Evolutionary conservation across 192 early-diverging fungal genomes (phyloP).

Genomic region (Coemansia aciculifera): DNA sequence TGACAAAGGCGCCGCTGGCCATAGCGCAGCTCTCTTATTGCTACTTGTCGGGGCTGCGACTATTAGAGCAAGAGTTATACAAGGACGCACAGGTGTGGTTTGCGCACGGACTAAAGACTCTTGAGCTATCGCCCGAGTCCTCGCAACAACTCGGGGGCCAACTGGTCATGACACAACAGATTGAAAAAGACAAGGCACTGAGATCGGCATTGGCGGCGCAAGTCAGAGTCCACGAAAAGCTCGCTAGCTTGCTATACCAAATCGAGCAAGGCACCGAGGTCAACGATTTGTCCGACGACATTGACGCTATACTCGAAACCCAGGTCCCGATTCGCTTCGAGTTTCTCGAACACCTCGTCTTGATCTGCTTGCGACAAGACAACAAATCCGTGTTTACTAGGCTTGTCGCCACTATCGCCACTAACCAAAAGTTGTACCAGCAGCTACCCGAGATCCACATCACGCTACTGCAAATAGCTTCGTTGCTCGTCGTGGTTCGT

Average conservation of each 20-base stretch:
- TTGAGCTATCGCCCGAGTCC: constrained; percentile 1
- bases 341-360: constrained; percentile 34
- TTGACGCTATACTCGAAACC: constrained; percentile 21
- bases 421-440: constrained; percentile 40
- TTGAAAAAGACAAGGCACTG: constrained; percentile 37
- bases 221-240: constrained; percentile 19
- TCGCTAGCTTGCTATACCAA: constrained; percentile 21
- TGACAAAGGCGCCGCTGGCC: constrained; percentile 16
- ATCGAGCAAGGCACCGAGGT: constrained; percentile 11
- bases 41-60: constrained; percentile 44
- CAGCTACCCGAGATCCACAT: constrained; percentile 44
- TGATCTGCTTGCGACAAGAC: constrained; percentile 26
- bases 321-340: constrained; percentile 39
- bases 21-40: constrained; percentile 21
- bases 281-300: constrained; percentile 14
- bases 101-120: constrained; percentile 10
- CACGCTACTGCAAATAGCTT: constrained; percentile 34
- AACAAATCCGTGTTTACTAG: constrained; percentile 21
- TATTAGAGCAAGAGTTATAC: constrained; percentile 30
- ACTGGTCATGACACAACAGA: constrained; percentile 19
- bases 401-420: constrained; percentile 25
- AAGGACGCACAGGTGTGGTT: constrained; percentile 36
- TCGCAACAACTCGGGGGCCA: neutral
- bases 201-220: constrained; percentile 17
- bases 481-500: constrained; percentile 29